These are phyloP conservation scores for Agaricus sinodeliciosus DNA, from an alignment of 768 basidiomycete species.

Conservation along the genomic window DNA sequence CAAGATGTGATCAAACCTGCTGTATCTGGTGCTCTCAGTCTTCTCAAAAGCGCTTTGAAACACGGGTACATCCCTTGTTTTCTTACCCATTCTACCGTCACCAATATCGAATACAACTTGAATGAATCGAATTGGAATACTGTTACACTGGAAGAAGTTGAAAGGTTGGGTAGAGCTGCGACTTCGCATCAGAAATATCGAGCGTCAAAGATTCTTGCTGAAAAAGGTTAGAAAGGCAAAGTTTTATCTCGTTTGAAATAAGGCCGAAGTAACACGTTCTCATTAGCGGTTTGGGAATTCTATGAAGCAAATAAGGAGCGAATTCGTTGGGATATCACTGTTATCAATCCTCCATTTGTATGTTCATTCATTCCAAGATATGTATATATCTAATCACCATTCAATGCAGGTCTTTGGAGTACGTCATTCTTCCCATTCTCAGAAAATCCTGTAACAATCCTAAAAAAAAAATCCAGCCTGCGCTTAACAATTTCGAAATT, in stretches of 20 bases:
- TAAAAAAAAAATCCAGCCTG: neutral
- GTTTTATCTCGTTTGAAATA: neutral
- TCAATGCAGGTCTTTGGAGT: no score
- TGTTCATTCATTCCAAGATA: neutral
- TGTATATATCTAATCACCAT: no score
- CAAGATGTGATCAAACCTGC: conserved; percentile 8
- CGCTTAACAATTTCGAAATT: neutral
- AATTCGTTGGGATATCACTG: conserved; percentile 6
- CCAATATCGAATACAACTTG: neutral
- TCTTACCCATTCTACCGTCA: neutral
- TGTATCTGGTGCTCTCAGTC: conserved; percentile 1
- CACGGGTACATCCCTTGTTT: neutral
- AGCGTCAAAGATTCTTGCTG: conserved; percentile 7
- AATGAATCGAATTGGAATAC: conserved; percentile 9
- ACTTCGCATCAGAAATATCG: conserved; percentile 1
- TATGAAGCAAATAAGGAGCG: conserved; percentile 1
- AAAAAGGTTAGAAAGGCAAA: neutral
- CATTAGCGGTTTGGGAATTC: conserved; percentile 9
- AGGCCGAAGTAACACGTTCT: neutral
- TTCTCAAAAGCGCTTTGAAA: conserved; percentile 6
- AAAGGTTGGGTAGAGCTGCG: conserved; percentile 2
- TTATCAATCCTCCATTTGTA: conserved; percentile 1
- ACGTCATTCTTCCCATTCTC: no score
- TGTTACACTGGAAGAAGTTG: neutral
- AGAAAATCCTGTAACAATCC: no score